Evolutionary conservation across 352 stramenopile genomes (phyloP).

Genomic region (Aphanomyces stellatus): DNA sequence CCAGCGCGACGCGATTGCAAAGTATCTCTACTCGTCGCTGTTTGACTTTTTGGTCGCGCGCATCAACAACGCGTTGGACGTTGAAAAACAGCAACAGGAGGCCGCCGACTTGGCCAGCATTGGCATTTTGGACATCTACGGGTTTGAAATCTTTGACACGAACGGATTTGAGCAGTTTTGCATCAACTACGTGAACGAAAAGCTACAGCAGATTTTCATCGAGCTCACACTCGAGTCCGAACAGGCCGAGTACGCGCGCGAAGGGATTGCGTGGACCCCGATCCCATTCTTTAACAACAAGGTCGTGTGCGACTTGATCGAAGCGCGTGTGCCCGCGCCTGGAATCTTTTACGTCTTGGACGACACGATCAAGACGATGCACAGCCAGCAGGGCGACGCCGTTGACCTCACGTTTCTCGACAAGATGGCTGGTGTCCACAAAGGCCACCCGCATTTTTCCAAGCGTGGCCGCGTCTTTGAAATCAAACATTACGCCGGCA

Average conservation of each 20-base stretch:
- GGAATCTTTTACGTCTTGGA: constrained; percentile 77
- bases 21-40: constrained; percentile 92
- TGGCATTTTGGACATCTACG: constrained; percentile 86
- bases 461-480: constrained; percentile 58
- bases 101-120: constrained; percentile 58
- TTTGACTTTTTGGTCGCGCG: constrained; percentile 96
- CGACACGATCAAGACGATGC: constrained; percentile 74
- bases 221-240: constrained; percentile 70
- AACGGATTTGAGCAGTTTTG: constrained; percentile 88
- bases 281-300: constrained; percentile 86
- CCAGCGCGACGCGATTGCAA: constrained; percentile 93
- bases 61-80: constrained; percentile 78
- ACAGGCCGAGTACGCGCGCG: constrained; percentile 68
- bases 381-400: constrained; percentile 67
- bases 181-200: constrained; percentile 89
- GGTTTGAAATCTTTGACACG: constrained; percentile 85
- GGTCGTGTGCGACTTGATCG: constrained; percentile 81
- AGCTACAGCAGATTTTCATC: constrained; percentile 83
- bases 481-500: constrained; percentile 78
- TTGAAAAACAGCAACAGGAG: constrained; percentile 66
- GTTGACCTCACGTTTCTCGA: constrained; percentile 77
- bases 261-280: constrained; percentile 65
- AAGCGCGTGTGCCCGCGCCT: constrained; percentile 60
- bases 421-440: constrained; percentile 60
- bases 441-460: constrained; percentile 65